Conservation (phyloP, 1,139 yeast genomes). For the Yamadazyma sp. region DNA sequence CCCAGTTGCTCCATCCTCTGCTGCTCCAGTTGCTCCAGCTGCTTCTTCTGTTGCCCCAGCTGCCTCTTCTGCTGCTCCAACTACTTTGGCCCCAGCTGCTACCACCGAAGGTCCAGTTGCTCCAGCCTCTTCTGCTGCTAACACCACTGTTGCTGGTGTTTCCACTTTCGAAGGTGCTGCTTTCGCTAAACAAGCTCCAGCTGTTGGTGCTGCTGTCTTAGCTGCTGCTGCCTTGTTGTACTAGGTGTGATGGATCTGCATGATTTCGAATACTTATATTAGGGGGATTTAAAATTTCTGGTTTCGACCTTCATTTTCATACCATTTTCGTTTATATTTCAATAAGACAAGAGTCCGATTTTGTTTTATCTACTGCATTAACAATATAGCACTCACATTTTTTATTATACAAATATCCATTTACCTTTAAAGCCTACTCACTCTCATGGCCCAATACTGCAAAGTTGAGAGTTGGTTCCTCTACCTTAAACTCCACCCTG, state of each 20-base stretch:
- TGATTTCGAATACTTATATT: no score
- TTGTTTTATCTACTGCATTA: no score
- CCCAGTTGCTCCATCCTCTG: conserved; percentile 13
- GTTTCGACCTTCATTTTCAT: conserved; percentile 8
- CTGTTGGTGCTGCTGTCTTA: conserved; percentile 17
- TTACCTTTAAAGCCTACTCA: no score
- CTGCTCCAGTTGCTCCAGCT: conserved; percentile 11
- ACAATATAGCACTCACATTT: no score
- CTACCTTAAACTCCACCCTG: background rate
- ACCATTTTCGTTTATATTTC: conserved; percentile 3
- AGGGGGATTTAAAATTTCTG: conserved; percentile 14
- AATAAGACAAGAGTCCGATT: no score
- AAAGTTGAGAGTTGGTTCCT: background rate
- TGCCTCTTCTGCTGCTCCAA: conserved; percentile 13
- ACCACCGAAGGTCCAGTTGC: conserved; percentile 10
- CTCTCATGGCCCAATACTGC: conserved; percentile 1
- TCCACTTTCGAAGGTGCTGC: conserved; percentile 23
- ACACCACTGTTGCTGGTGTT: conserved; percentile 18
- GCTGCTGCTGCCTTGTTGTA: conserved; percentile 20
- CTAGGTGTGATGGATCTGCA: conserved; percentile 10
- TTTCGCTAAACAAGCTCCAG: conserved; percentile 17
- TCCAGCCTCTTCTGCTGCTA: conserved; percentile 14
- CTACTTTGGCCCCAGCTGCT: conserved; percentile 12
- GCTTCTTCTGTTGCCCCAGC: conserved; percentile 8
- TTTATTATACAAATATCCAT: no score